These are phyloP conservation scores for Viridothelium virens DNA, from an alignment of 495 filamentous ascomycete genomes.

Conservation along the genomic window DNA sequence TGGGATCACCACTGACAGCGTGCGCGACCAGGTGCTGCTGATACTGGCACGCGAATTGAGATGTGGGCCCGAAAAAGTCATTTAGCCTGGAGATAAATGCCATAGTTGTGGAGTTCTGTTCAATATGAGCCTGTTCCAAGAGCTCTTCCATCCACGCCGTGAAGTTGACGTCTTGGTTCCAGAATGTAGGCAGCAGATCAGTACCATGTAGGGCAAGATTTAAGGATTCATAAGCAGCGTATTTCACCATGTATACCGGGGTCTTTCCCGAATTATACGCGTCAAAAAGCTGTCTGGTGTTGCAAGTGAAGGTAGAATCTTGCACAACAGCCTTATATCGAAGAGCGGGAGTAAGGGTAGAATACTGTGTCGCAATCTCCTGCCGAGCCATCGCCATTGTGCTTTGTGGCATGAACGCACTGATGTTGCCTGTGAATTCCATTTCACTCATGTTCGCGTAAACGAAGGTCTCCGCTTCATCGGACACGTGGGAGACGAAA, in stretches of 20 bases:
- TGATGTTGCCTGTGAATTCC: background rate
- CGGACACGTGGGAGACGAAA: slow-evolving; percentile 14
- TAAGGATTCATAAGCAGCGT: background rate
- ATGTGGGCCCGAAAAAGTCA: background rate
- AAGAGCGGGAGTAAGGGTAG: background rate
- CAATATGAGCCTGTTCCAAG: background rate
- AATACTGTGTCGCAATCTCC: background rate
- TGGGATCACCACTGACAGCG: background rate
- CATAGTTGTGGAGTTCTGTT: background rate
- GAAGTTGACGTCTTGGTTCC: slow-evolving; percentile 7
- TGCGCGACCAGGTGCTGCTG: background rate
- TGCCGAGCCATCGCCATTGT: background rate
- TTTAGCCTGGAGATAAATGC: background rate
- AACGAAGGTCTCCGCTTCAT: slow-evolving; percentile 12
- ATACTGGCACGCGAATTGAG: background rate
- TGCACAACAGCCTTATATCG: background rate
- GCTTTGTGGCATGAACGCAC: slow-evolving; percentile 10
- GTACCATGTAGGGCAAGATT: background rate
- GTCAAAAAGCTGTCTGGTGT: background rate
- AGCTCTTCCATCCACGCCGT: background rate
- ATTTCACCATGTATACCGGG: background rate
- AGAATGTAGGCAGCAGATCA: background rate
- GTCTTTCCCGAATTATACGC: background rate
- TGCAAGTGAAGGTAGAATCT: background rate
- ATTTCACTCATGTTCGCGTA: background rate